Base-by-base conservation (phyloP, 1,139 yeast species). In the Yamadazyma taylorii region DNA sequence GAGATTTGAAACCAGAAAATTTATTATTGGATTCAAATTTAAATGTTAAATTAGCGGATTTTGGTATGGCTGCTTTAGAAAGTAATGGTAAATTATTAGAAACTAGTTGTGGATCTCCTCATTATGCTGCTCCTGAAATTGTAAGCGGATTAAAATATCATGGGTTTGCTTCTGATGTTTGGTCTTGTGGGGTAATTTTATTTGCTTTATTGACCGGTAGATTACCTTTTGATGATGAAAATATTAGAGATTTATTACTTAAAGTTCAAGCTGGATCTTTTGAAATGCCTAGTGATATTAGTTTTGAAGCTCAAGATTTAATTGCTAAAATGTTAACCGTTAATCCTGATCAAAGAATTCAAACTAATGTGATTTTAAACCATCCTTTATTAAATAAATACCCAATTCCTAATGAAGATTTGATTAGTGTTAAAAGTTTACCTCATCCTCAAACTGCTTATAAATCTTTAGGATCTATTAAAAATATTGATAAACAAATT, bases 61-160 rank as follows among this genome's bases (percentile, higher is more conserved):
- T 85, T 53, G 95, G 94, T 35, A 85, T 85, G 94, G 94, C 94
- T 17, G 92, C 94, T 17, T 65, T 85, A 46, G 90, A 85, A 58
- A 74, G 83, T 43, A 80, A 81, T 40, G 85, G 83, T 31, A 80
- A 78, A 57, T 62, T 85, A 40, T 64, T 85, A 38, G 89, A 83
- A 56, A 85, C 95, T 8, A 78, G 86, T 11, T 85, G 95, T 66
- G 95, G 94, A 3, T 81, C 89, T 27, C 94, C 95, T 15, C 95
- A 85, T 61, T 85, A 85, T 58, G 94, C 94, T 11, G 87, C 94
- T 6, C 95, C 95, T 1, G 95, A 85, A 63, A 85, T 85, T 46
- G 90, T 85, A 23, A 75, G 82, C 52, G 92, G 94, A 11, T 75
- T 78, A 50, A 79, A 78, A 43, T 85, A 85, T 55, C 88, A 84